Conservation (phyloP, 2,329 filamentous ascomycete species). For the Paecilomyces variotii region DNA sequence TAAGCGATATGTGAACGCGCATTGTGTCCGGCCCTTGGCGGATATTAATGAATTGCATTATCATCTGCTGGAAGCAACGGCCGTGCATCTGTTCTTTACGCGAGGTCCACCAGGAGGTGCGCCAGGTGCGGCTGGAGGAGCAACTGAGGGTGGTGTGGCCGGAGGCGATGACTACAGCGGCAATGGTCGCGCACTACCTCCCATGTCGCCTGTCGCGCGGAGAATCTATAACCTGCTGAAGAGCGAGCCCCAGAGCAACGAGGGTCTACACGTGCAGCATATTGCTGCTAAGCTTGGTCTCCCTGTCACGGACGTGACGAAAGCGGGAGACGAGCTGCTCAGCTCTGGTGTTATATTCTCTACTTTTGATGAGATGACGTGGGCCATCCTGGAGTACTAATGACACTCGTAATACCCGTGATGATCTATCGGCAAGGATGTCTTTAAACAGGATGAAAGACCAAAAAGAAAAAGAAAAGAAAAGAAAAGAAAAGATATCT, state of each 20-base stretch:
- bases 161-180: slow-evolving; percentile 23
- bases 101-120: slow-evolving; percentile 50
- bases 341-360: slow-evolving; percentile 71
- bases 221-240: slow-evolving; percentile 66
- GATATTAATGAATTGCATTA: slow-evolving; percentile 92
- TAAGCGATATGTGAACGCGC: slow-evolving; percentile 72
- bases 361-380: slow-evolving; percentile 88
- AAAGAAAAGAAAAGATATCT: slow-evolving; percentile 14
- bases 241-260: slow-evolving; percentile 61
- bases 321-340: slow-evolving; percentile 74
- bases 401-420: too few relatives aligned
- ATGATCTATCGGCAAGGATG: not conserved
- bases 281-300: slow-evolving; percentile 62
- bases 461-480: slow-evolving; percentile 1
- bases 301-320: slow-evolving; percentile 61
- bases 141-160: slow-evolving; percentile 32
- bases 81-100: slow-evolving; percentile 77
- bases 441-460: slow-evolving; percentile 5
- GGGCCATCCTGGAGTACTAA: slow-evolving; percentile 65
- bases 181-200: slow-evolving; percentile 31
- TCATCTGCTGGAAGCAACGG: slow-evolving; percentile 83
- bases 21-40: slow-evolving; percentile 68
- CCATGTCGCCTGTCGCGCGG: slow-evolving; percentile 51
- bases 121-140: slow-evolving; percentile 39
- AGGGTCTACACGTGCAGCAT: slow-evolving; percentile 73